Evolutionary conservation across 495 filamentous ascomycete genomes (phyloP).

Genomic region (Aspergillus carlsbadensis): DNA sequence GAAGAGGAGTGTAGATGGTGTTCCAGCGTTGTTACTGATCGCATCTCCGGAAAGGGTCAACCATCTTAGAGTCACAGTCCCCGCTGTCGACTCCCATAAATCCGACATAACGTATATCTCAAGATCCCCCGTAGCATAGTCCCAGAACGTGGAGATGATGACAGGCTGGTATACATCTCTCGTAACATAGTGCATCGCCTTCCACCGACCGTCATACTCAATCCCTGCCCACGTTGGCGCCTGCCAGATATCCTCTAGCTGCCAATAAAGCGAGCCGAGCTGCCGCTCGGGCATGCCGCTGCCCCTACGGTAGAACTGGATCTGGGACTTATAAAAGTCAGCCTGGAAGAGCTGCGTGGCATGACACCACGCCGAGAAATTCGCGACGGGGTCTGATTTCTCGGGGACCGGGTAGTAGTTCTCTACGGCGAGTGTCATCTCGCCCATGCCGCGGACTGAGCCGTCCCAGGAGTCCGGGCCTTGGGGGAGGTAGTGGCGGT

Average conservation of each 20-base stretch:
- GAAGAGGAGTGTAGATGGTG: slow-evolving; percentile 38
- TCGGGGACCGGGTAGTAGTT: slow-evolving; percentile 62
- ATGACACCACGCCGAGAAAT: slow-evolving; percentile 70
- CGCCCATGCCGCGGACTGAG: slow-evolving; percentile 49
- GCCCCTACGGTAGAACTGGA: slow-evolving; percentile 65
- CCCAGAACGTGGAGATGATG: slow-evolving; percentile 62
- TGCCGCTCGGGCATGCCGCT: slow-evolving; percentile 59
- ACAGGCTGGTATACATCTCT: slow-evolving; percentile 61
- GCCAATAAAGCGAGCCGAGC: slow-evolving; percentile 66
- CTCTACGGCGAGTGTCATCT: slow-evolving; percentile 63
- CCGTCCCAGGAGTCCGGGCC: slow-evolving; percentile 35
- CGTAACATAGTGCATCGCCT: slow-evolving; percentile 59
- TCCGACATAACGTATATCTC: slow-evolving; percentile 58
- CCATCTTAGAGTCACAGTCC: slow-evolving; percentile 40
- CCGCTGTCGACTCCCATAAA: slow-evolving; percentile 36
- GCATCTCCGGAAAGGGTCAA: slow-evolving; percentile 38
- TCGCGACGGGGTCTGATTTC: slow-evolving; percentile 54
- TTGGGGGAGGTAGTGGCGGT: slow-evolving; percentile 63
- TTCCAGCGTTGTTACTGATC: slow-evolving; percentile 30
- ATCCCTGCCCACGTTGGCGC: slow-evolving; percentile 66
- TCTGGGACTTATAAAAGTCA: slow-evolving; percentile 63
- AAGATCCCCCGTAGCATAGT: slow-evolving; percentile 52
- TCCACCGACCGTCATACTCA: slow-evolving; percentile 65
- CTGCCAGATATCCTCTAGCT: slow-evolving; percentile 70
- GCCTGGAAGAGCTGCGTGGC: slow-evolving; percentile 69